Base-by-base conservation (phyloP, 2,329 filamentous ascomycete species). In the Orbilia blumenaviensis region DNA sequence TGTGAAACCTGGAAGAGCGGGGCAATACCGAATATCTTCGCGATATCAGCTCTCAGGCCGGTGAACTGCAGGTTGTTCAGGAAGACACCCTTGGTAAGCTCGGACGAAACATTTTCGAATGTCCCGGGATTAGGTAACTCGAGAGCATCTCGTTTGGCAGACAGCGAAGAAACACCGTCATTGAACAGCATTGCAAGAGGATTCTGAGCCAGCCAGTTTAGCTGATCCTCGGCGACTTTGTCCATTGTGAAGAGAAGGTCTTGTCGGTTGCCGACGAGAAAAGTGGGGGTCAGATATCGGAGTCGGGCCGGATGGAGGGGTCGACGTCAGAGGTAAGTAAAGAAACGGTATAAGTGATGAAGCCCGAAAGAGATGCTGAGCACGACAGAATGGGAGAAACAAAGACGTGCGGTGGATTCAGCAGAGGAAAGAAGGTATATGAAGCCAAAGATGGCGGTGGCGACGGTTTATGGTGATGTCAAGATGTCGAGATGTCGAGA, bases 1-100 rank as follows among this genome's bases (percentile, higher is more conserved):
- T 99, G 95, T 79, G 94, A 97, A 80, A 97, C 92, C 85, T 98
- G 94, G 87, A 99, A 99, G 80, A 98, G 86, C 72, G 95, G 95
- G 71, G 90, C 89, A 83, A 96, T 89, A 87, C 93, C 95, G 85
- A 98, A 96, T 82, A 93, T 90, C 87, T 97, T 98, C 83, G 93
- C 97, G 83, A 98, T 87, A 84, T 99, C 95, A 83, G 94, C 96
- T 83, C 94, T 92, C 83, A 99, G 88, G 81, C 95, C 95, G 48
- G 92, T 92, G 87, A 99, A 98, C 89, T 95, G 96, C 84, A 93
- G 92, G 87, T 97, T 97, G 85, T 91, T 95, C 81, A 97, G 89
- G 83, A 98, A 91, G 81, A 97, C 94, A 88, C 97, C 94, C 85
- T 94, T 93, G 86, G 96, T 91, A 78, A 97, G 93, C 86, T 99